phyloP scores from a whole-genome alignment of 202 grass and related monocot species.

The Schoenoplectus triqueter region DNA sequence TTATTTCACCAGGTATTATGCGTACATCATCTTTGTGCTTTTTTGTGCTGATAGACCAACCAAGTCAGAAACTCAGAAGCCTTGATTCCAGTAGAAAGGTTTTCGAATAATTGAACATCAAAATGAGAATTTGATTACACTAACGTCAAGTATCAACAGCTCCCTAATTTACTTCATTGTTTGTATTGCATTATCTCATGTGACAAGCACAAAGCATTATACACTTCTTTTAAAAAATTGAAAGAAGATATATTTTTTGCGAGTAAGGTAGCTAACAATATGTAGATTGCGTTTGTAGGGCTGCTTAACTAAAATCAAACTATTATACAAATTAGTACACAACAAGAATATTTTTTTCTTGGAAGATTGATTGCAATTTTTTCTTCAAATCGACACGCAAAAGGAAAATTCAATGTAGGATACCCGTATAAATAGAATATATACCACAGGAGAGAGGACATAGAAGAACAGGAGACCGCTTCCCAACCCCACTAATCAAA shows the following conservation, averaged over 20 bases:
- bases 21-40: slow-evolving; percentile 2
- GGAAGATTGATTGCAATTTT: neutral
- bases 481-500: slow-evolving; percentile 39
- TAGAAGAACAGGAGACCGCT: slow-evolving; percentile 22
- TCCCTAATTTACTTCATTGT: neutral
- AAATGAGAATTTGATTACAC: neutral
- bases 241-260: neutral
- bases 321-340: neutral
- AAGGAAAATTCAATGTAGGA: neutral
- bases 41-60: neutral
- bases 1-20: neutral
- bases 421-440: neutral
- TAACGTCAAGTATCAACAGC: neutral
- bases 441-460: neutral
- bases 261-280: neutral
- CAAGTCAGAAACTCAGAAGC: neutral
- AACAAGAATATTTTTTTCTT: too few relatives aligned
- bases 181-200: too few relatives aligned
- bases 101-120: neutral
- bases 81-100: neutral
- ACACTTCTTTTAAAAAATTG: too few relatives aligned
- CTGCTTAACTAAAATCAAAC: neutral
- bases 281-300: neutral
- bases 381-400: neutral
- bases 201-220: too few relatives aligned